Conservation (phyloP, 2,329 filamentous ascomycete species). For the Aspergillus tamarii region DNA sequence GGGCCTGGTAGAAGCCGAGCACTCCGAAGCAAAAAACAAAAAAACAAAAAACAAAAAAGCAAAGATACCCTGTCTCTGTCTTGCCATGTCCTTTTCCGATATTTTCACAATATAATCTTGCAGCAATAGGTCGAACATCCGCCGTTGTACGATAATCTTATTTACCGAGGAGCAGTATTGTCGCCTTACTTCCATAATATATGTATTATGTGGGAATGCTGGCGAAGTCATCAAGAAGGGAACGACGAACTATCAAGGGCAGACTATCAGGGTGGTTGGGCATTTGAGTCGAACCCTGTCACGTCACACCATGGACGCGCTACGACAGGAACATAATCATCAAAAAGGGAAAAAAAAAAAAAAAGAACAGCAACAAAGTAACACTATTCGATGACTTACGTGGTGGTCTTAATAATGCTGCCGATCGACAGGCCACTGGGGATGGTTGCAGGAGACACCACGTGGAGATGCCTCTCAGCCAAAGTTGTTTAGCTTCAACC, state of each 20-base stretch:
- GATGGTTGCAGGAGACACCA: slow-evolving; percentile 24
- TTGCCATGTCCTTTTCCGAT: slow-evolving; percentile 41
- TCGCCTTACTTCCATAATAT: slow-evolving; percentile 34
- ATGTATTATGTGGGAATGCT: slow-evolving; percentile 25
- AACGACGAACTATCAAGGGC: slow-evolving; percentile 12
- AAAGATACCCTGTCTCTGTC: slow-evolving; percentile 42
- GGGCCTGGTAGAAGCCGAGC: slow-evolving; percentile 67
- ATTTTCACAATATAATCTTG: slow-evolving; percentile 34
- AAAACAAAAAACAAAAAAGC: slow-evolving; percentile 32
- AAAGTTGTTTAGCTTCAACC: background rate
- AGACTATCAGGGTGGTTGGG: slow-evolving; percentile 3
- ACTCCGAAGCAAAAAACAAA: slow-evolving; percentile 18
- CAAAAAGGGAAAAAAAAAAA: background rate
- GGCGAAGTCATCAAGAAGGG: slow-evolving; percentile 18
- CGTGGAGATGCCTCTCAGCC: background rate
- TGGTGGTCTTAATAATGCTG: slow-evolving; percentile 23
- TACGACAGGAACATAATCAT: slow-evolving; percentile 5
- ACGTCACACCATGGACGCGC: slow-evolving; percentile 11
- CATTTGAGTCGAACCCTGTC: background rate
- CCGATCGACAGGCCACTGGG: slow-evolving; percentile 14
- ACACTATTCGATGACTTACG: slow-evolving; percentile 22
- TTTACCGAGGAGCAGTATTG: slow-evolving; percentile 30
- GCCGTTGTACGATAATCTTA: slow-evolving; percentile 52
- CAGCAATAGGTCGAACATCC: slow-evolving; percentile 38
- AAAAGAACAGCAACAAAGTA: slow-evolving; percentile 16